Conservation (phyloP, 2,329 filamentous ascomycete genomes). For the Podosphaera aphanis region DNA sequence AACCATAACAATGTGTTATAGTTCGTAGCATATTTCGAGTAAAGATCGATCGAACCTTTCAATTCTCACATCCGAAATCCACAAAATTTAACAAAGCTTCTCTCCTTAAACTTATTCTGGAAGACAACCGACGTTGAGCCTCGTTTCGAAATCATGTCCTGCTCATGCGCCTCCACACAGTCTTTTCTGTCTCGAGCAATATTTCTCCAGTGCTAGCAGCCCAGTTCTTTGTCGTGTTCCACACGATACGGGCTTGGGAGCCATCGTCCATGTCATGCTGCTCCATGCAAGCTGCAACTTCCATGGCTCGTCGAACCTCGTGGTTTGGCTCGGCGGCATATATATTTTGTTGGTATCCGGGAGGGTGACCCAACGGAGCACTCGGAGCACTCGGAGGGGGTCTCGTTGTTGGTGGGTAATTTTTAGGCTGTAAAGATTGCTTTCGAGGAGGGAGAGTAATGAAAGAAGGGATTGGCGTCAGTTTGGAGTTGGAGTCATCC, state of each 20-base stretch:
- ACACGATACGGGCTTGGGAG: constrained; percentile 19
- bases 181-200: constrained; percentile 32
- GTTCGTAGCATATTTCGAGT: no score
- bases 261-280: constrained; percentile 15
- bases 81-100: no score
- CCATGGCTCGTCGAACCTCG: constrained; percentile 18
- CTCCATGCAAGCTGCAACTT: constrained; percentile 5
- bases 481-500: constrained; percentile 14
- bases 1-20: no score
- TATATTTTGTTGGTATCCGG: constrained; percentile 31
- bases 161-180: constrained; percentile 40
- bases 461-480: constrained; percentile 13
- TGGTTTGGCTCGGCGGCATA: constrained; percentile 27
- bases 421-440: constrained; percentile 11
- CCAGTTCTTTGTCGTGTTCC: constrained; percentile 33
- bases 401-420: constrained; percentile 25
- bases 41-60: no score
- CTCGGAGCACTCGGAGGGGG: no score
- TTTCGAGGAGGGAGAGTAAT: neutral
- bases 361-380: constrained; percentile 18
- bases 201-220: constrained; percentile 31
- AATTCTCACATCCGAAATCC: no score
- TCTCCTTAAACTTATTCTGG: no score
- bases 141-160: constrained; percentile 14
- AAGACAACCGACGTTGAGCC: no score